Conservation (phyloP, 202 grass and related monocot species). For the Setaria viridis region DNA sequence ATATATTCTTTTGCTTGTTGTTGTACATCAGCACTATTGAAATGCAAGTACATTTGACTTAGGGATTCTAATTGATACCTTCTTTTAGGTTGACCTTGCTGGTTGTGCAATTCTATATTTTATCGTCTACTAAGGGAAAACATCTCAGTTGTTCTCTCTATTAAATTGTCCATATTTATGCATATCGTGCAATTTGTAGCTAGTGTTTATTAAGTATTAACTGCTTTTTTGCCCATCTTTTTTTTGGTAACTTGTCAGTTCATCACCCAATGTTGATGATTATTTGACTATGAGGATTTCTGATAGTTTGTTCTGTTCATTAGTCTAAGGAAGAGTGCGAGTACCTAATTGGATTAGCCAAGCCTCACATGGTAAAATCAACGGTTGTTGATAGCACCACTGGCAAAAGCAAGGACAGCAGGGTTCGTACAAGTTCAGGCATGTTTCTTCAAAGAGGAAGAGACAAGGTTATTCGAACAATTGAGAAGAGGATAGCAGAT, state of each 20-base stretch:
- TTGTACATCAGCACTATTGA: background rate
- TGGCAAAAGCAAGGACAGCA: conserved; percentile 93
- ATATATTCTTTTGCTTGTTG: background rate
- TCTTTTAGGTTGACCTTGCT: background rate
- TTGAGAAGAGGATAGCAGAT: conserved; percentile 97
- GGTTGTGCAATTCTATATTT: background rate
- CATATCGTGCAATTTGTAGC: background rate
- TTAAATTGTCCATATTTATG: background rate
- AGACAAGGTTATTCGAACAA: conserved; percentile 82
- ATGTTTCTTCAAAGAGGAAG: conserved; percentile 93
- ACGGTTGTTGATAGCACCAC: conserved; percentile 90
- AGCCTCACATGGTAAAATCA: conserved; percentile 89
- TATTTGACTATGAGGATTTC: conserved; percentile 19
- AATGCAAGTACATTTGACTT: background rate
- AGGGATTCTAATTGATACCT: background rate
- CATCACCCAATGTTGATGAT: conserved; percentile 19
- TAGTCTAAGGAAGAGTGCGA: conserved; percentile 98
- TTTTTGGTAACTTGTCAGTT: background rate
- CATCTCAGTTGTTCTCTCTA: background rate
- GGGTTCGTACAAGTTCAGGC: conserved; percentile 95
- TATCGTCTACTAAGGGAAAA: background rate
- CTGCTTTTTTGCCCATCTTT: background rate
- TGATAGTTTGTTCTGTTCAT: conserved; percentile 41
- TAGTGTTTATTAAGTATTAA: background rate
- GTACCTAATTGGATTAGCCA: conserved; percentile 85